Percentiles rank a stretch among this genome's conserved stretches.
phyloP scores from a whole-genome alignment of 495 filamentous ascomycete genomes.

The Neurospora intermedia region DNA sequence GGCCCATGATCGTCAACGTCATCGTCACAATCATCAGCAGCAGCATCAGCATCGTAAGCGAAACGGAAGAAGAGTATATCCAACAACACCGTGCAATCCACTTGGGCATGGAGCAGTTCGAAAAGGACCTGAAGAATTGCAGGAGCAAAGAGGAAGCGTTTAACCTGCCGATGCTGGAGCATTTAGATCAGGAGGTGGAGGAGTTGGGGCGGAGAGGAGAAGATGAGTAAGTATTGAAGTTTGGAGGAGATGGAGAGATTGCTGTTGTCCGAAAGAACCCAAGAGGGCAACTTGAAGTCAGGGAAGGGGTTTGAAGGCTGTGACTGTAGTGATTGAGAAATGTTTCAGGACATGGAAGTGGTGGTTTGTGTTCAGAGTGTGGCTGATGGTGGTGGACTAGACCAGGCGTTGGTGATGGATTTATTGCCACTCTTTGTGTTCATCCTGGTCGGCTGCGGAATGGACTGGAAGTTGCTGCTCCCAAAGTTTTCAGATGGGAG shows the following conservation, averaged over 20 bases:
- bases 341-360: neutral
- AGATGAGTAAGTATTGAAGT: slow-evolving; percentile 81
- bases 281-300: neutral
- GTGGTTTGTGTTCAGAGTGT: neutral
- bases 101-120: slow-evolving; percentile 61
- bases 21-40: neutral
- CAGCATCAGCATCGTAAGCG: no score
- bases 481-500: neutral
- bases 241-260: slow-evolving; percentile 41
- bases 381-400: neutral
- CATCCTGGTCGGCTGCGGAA: neutral
- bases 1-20: neutral
- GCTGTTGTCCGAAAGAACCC: neutral
- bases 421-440: neutral
- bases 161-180: slow-evolving; percentile 54
- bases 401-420: neutral
- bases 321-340: neutral
- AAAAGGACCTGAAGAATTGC: slow-evolving; percentile 56
- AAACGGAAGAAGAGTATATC: slow-evolving; percentile 18
- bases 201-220: slow-evolving; percentile 56
- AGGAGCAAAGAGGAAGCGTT: slow-evolving; percentile 55
- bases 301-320: neutral
- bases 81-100: slow-evolving; percentile 80
- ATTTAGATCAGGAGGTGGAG: slow-evolving; percentile 65
- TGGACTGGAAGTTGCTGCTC: neutral